Evolutionary conservation across 208 protist species (phyloP), one percentile per base, ranked within the genome.

Genomic region (Porcisia deanei): DNA sequence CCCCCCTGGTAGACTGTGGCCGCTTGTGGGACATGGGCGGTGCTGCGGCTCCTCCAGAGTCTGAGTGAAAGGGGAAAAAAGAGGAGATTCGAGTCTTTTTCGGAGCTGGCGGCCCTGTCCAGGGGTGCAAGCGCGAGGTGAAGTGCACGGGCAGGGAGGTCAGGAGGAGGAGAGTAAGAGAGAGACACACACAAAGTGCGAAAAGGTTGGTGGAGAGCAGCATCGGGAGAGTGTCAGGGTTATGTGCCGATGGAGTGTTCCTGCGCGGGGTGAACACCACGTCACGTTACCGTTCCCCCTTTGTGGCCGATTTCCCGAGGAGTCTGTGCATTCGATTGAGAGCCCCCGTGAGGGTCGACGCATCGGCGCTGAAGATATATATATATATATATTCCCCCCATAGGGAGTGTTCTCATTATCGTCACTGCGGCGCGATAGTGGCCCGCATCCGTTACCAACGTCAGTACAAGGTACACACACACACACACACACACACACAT

Each of bases 11-110:
- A 22, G 76, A 71, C 39, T 78, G 58, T 6, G 70, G 25, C 4
- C 74, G 71, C 59, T 76, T 78, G 61, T 76, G 72, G 0, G 77
- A 66, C 73, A 79, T 77, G 61, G 37, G 7, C 34, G 52, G 30
- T 20, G 39, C 7, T 47, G 63, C 34, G 1, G 63, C 20, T 67
- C 39, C 37, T 45, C 18, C 60, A 45, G 34, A 22, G 39, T 49
- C 45, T 8, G 37, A 22, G 20, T 30, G 45, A 18, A 67, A 8
- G 14, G 8, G 39, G 3, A 30, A 45, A 67, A 22, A 12, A 43
- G 39, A 64, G 16, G 3, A 45, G 5, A 12, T 52, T 52, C 47
- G 10, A 52, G 47, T 52, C 22, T 20, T 6, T 67, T 25, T 49
- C 63, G 22, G 41, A 67, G 41, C 63, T 25, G 41, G 25, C 20